Evolutionary conservation across 768 basidiomycete species (phyloP).

Genomic region (Exsudoporus frostii): DNA sequence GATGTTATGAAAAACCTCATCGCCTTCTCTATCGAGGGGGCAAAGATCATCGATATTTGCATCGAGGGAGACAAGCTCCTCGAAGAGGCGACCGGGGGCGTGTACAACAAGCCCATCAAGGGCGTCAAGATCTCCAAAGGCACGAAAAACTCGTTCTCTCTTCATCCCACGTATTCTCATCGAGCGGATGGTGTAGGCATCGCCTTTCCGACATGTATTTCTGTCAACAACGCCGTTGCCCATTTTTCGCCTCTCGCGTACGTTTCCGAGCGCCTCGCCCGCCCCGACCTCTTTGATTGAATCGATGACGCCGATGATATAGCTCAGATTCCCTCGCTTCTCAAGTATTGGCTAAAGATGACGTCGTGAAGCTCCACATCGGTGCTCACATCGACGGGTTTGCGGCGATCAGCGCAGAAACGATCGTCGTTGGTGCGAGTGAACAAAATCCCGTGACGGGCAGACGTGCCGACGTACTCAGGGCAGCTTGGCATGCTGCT

Average conservation of each 20-base stretch:
- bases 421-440: conserved; percentile 82
- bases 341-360: conserved; percentile 72
- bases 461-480: conserved; percentile 84
- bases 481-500: conserved; percentile 91
- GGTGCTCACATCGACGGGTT: conserved; percentile 99
- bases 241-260: conserved; percentile 96
- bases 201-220: conserved; percentile 92
- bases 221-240: conserved; percentile 92
- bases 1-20: conserved; percentile 84
- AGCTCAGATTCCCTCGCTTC: conserved; percentile 74
- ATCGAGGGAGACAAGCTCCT: conserved; percentile 91
- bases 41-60: conserved; percentile 87
- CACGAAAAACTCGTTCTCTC: conserved; percentile 33
- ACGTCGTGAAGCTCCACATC: conserved; percentile 94
- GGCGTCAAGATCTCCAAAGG: conserved; percentile 88
- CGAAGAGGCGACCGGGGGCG: conserved; percentile 76
- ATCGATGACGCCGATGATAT: conserved; percentile 23
- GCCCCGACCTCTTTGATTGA: conserved; percentile 14
- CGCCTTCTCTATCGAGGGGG: conserved; percentile 71
- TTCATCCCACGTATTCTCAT: conserved; percentile 6
- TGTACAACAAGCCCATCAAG: conserved; percentile 90
- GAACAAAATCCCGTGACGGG: conserved; percentile 75
- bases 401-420: conserved; percentile 91
- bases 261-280: conserved; percentile 32
- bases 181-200: conserved; percentile 50